phyloP scores from a whole-genome alignment of 2,329 filamentous ascomycete species.

The Colletotrichum sublineola region DNA sequence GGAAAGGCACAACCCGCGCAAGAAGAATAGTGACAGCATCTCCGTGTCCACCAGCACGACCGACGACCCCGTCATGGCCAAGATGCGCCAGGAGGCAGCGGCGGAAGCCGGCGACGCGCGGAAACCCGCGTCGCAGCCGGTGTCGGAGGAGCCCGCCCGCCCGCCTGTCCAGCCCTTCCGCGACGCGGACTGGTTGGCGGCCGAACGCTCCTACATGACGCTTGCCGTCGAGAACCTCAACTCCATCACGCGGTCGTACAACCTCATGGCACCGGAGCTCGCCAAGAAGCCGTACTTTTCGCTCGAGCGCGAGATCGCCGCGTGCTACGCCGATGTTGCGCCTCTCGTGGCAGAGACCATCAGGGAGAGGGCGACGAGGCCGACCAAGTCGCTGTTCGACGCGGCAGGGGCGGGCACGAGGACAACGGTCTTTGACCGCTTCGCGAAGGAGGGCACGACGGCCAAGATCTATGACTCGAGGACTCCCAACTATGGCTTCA shows the following conservation, averaged over 20 bases:
- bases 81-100: conserved; percentile 53
- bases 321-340: conserved; percentile 89
- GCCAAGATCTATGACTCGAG: conserved; percentile 80
- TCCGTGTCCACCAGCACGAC: conserved; percentile 61
- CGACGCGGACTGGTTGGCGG: conserved; percentile 80
- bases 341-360: conserved; percentile 81
- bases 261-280: conserved; percentile 91
- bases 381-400: conserved; percentile 50
- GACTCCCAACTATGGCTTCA: conserved; percentile 84
- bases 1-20: conserved; percentile 70
- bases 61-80: conserved; percentile 63
- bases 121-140: conserved; percentile 18
- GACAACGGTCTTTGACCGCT: conserved; percentile 72
- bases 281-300: conserved; percentile 94
- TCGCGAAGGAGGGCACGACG: conserved; percentile 64
- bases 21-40: conserved; percentile 60
- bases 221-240: conserved; percentile 86
- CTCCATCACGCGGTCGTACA: conserved; percentile 85
- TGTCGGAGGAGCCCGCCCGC: conserved; percentile 13
- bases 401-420: conserved; percentile 54
- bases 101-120: background rate
- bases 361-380: conserved; percentile 71
- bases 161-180: conserved; percentile 75
- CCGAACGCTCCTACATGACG: conserved; percentile 80
- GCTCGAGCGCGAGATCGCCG: conserved; percentile 82